phyloP scores from a whole-genome alignment of 495 filamentous ascomycete genomes.

The Neurospora cerealis region DNA sequence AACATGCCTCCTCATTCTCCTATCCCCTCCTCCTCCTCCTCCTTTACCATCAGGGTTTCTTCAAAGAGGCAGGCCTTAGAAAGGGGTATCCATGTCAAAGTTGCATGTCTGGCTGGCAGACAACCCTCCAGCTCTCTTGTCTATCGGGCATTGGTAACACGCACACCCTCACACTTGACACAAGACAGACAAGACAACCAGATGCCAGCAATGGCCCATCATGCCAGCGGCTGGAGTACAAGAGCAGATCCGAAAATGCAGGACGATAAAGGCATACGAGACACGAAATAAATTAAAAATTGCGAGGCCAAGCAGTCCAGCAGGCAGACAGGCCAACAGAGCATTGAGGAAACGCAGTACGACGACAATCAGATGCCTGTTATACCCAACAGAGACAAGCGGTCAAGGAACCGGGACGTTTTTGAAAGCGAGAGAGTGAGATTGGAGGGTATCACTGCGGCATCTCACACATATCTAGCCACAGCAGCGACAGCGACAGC shows the following conservation, averaged over 20 bases:
- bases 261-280: conserved; percentile 1
- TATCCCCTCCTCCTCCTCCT: neutral
- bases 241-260: neutral
- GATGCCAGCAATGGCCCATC: neutral
- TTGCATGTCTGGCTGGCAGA: neutral
- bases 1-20: neutral
- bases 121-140: too few species aligned
- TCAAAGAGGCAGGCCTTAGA: neutral
- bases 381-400: neutral
- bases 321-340: neutral
- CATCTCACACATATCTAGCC: neutral
- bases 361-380: neutral
- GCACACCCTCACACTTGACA: neutral
- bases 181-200: neutral
- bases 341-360: neutral
- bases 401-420: neutral
- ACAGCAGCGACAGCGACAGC: neutral
- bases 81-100: neutral
- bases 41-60: neutral
- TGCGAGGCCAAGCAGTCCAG: neutral
- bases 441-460: neutral
- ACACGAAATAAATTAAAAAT: neutral
- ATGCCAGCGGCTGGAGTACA: neutral
- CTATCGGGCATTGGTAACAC: neutral
- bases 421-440: neutral